Conservation (phyloP, 2,329 filamentous ascomycete species). For the Daldinia eschscholtzii region DNA sequence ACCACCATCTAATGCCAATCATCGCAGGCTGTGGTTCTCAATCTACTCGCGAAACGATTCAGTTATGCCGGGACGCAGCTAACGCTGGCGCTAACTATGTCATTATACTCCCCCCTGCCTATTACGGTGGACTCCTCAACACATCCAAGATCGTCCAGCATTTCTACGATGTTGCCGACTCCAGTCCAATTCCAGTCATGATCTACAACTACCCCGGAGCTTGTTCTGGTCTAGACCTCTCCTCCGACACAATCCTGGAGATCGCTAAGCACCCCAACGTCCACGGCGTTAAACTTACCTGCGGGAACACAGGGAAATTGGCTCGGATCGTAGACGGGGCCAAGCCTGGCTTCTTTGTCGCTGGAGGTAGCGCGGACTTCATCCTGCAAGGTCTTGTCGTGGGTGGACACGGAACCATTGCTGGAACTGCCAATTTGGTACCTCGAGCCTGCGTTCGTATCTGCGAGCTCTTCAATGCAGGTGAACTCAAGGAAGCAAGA, state of each 20-base stretch:
- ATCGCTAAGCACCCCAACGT: slow-evolving; percentile 69
- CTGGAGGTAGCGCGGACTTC: slow-evolving; percentile 81
- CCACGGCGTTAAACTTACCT: slow-evolving; percentile 73
- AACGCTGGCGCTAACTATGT: slow-evolving; percentile 74
- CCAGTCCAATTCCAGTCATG: slow-evolving; percentile 69
- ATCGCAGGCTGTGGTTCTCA: slow-evolving; percentile 78
- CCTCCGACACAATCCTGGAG: slow-evolving; percentile 67
- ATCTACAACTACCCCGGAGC: slow-evolving; percentile 75
- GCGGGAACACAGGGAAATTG: slow-evolving; percentile 73
- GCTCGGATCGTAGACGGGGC: slow-evolving; percentile 49
- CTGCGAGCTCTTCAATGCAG: slow-evolving; percentile 69
- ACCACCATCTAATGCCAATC: slow-evolving; percentile 68
- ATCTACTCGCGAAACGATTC: slow-evolving; percentile 75
- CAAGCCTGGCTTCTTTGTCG: slow-evolving; percentile 69
- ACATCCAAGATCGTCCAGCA: slow-evolving; percentile 69
- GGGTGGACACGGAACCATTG: slow-evolving; percentile 78
- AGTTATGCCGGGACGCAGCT: slow-evolving; percentile 74
- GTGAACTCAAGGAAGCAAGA: slow-evolving; percentile 56
- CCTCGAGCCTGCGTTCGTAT: slow-evolving; percentile 75
- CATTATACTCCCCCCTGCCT: slow-evolving; percentile 76
- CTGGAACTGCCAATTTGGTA: slow-evolving; percentile 78
- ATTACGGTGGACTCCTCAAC: slow-evolving; percentile 73
- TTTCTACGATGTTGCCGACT: slow-evolving; percentile 72
- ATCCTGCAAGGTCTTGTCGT: slow-evolving; percentile 77
- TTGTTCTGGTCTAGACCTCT: slow-evolving; percentile 68